Evolutionary conservation across 2,329 filamentous ascomycete species (phyloP), one percentile per base, ranked within the genome.

Genomic region (Chaetomium sp.): DNA sequence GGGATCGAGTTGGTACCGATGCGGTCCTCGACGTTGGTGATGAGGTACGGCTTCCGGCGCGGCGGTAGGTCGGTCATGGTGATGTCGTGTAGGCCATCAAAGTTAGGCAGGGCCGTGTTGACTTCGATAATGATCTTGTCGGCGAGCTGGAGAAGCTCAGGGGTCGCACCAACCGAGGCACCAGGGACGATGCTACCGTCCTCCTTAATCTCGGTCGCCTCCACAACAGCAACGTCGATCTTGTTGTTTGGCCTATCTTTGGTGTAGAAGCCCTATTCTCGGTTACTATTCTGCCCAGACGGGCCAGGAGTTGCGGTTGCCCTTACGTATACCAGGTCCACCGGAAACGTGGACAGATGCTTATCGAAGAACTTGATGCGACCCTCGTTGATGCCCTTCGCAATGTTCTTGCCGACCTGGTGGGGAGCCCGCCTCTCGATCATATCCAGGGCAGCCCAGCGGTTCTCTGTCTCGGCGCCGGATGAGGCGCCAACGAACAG

Each of bases 51-150:
- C 80, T 95, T 96, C 70, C 92, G 84, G 69, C 83, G 79, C 2
- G 92, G 92, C 21, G 92, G 92, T 12, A 93, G 80, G 70, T 95
- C 90, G n/a, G 90, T 92, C 84, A 93, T 90, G 67, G 90, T 93
- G 75, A 96, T 96, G 73, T 96, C 93, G 82, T 96, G 92, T 21
- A 96, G 85, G 60, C 92, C 93, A 76, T 95, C 90, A 73, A 96
- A 93, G 51, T 87, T 92, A 5, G 92, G 92, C 58, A 91, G 86
- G 1, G 92, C 82, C 0, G 93, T 96, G 82, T 96, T 96, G 78
- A 96, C 90, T 80, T 96, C 92, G 74, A 96, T 91, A 74, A 96
- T 92, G 78, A 96, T 87, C 85, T 96, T 96, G 76, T 96, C 91
- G 59, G 92, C 91, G 86, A 96, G 92, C 78, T 96, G 92, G 57